phyloP scores from a whole-genome alignment of 768 basidiomycete species.

The Paxillus ammoniavirescens region DNA sequence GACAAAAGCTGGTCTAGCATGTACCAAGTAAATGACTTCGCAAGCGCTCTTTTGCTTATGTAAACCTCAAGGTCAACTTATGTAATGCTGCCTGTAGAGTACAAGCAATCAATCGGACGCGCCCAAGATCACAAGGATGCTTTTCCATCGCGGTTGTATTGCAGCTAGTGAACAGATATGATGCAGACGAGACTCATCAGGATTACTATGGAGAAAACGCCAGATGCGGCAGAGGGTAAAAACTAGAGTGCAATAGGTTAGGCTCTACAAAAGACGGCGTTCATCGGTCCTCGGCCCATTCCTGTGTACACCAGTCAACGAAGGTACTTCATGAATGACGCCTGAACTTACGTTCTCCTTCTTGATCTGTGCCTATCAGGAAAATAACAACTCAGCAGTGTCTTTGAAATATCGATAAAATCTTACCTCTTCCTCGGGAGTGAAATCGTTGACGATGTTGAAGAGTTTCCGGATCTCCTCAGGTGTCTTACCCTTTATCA shows the following conservation, averaged over 20 bases:
- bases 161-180: conserved; percentile 11
- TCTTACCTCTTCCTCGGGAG: conserved; percentile 95
- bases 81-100: too few relatives aligned
- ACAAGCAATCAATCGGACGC: too few relatives aligned
- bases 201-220: conserved; percentile 4
- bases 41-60: neutral
- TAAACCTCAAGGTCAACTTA: neutral
- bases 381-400: conserved; percentile 3
- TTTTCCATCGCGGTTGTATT: neutral
- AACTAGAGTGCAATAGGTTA: conserved; percentile 27
- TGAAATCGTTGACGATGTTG: conserved; percentile 98
- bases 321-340: conserved; percentile 5
- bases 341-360: conserved; percentile 86
- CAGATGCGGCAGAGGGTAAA: conserved; percentile 10
- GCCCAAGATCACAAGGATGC: too few relatives aligned
- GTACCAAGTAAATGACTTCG: too few relatives aligned
- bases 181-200: conserved; percentile 12
- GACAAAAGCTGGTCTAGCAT: too few relatives aligned
- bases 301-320: conserved; percentile 42
- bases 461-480: conserved; percentile 99
- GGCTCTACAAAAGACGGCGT: conserved; percentile 16
- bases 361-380: conserved; percentile 88
- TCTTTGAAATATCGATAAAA: conserved; percentile 3
- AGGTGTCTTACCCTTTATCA: conserved; percentile 99
- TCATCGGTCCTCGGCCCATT: conserved; percentile 94